phyloP scores from a whole-genome alignment of 805 yeast genomes.

The Barnettozyma sucrosica region DNA sequence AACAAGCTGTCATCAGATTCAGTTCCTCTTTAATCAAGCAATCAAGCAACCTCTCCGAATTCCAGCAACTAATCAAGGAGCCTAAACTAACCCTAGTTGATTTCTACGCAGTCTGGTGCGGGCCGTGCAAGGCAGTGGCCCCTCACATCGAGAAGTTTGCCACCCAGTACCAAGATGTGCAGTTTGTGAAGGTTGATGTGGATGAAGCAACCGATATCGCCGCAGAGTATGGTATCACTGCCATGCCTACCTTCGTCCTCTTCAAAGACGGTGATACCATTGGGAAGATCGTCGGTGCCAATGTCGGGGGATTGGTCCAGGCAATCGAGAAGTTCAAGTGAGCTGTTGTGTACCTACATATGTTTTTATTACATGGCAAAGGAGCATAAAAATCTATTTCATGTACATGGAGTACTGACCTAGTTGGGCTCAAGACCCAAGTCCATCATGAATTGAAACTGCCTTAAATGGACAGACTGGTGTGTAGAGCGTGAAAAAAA shows the following conservation, averaged over 20 bases:
- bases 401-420: not conserved
- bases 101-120: slow-evolving; percentile 73
- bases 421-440: not conserved
- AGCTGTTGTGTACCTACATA: not conserved
- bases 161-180: slow-evolving; percentile 39
- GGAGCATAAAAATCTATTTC: not conserved
- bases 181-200: slow-evolving; percentile 66
- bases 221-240: slow-evolving; percentile 51
- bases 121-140: slow-evolving; percentile 70
- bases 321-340: slow-evolving; percentile 27
- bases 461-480: not conserved
- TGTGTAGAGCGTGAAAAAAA: not conserved
- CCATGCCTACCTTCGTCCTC: slow-evolving; percentile 72
- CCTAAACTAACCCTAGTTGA: slow-evolving; percentile 49
- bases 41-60: slow-evolving; percentile 30
- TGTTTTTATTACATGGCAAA: not conserved
- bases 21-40: slow-evolving; percentile 28
- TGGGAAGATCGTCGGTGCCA: slow-evolving; percentile 61
- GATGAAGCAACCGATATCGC: slow-evolving; percentile 59
- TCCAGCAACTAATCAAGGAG: slow-evolving; percentile 29
- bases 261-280: slow-evolving; percentile 55
- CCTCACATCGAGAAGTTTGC: slow-evolving; percentile 45
- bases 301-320: slow-evolving; percentile 29
- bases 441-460: not conserved
- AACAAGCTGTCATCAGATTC: slow-evolving; percentile 6